A percentile compares a stretch with the other conserved stretches of the same genome.
These are phyloP conservation scores for Bonnemaisonia californica DNA, from an alignment of 31 red algal species.

Conservation along the genomic window DNA sequence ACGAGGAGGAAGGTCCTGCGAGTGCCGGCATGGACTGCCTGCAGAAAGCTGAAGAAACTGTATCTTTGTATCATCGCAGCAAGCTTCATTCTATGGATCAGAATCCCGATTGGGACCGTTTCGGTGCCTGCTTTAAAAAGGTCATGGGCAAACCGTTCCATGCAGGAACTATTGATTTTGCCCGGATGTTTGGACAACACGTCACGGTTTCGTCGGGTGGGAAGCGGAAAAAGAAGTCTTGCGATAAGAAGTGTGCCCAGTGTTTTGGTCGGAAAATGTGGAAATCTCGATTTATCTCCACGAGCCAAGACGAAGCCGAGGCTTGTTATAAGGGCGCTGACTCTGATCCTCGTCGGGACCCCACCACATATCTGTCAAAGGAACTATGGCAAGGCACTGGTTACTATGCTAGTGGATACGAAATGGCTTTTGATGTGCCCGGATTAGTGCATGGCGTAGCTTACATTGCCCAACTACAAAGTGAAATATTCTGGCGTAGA, in stretches of 20 bases:
- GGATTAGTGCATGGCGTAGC: slow-evolving; percentile 43
- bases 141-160: slow-evolving; percentile 37
- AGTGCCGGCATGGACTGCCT: neutral
- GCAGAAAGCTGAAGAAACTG: neutral
- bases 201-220: neutral
- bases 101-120: neutral
- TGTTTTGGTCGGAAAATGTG: slow-evolving; percentile 67
- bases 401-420: slow-evolving; percentile 55
- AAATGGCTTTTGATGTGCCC: slow-evolving; percentile 31
- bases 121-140: neutral
- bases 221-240: slow-evolving; percentile 37
- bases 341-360: slow-evolving; percentile 19
- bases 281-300: slow-evolving; percentile 40
- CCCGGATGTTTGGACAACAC: slow-evolving; percentile 47
- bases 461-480: slow-evolving; percentile 34
- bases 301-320: slow-evolving; percentile 10
- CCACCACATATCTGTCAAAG: slow-evolving; percentile 21
- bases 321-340: neutral
- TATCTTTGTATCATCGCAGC: neutral
- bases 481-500: slow-evolving; percentile 40
- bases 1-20: neutral
- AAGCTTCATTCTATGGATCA: neutral
- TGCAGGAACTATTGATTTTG: slow-evolving; percentile 34
- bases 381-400: slow-evolving; percentile 29
- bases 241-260: slow-evolving; percentile 18